phyloP scores from a whole-genome alignment of 2,329 filamentous ascomycete species.

The Calonectria pseudoreteaudii region DNA sequence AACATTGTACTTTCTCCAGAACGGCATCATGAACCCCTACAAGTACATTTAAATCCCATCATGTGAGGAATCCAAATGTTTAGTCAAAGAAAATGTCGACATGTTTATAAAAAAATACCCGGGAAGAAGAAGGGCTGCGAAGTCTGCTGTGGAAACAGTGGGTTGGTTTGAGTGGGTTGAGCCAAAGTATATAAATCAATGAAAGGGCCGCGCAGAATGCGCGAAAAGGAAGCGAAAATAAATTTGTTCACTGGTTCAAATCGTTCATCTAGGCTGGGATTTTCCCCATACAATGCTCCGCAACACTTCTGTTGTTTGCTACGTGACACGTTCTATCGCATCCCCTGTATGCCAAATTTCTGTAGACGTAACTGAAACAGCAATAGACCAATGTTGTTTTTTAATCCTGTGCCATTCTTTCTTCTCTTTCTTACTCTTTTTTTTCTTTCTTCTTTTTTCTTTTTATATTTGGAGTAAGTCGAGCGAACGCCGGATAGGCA shows the following conservation, averaged over 20 bases:
- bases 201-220: not conserved
- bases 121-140: not conserved
- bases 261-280: not conserved
- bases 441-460: not conserved
- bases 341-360: not conserved
- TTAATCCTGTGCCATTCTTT: not conserved
- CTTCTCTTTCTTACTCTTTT: no score
- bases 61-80: not conserved
- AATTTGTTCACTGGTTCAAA: not conserved
- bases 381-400: not conserved
- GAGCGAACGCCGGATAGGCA: not conserved
- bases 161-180: not conserved
- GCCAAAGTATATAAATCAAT: conserved; percentile 3
- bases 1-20: conserved; percentile 63
- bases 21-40: conserved; percentile 99
- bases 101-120: conserved; percentile 16
- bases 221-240: conserved; percentile 9
- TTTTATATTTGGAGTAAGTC: not conserved
- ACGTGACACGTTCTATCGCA: not conserved
- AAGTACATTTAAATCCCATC: conserved; percentile 78
- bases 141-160: not conserved
- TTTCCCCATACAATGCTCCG: no score
- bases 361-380: not conserved
- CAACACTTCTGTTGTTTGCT: not conserved
- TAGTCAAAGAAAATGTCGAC: not conserved